phyloP scores from a whole-genome alignment of 768 basidiomycete species.

The Mycena indigotica region DNA sequence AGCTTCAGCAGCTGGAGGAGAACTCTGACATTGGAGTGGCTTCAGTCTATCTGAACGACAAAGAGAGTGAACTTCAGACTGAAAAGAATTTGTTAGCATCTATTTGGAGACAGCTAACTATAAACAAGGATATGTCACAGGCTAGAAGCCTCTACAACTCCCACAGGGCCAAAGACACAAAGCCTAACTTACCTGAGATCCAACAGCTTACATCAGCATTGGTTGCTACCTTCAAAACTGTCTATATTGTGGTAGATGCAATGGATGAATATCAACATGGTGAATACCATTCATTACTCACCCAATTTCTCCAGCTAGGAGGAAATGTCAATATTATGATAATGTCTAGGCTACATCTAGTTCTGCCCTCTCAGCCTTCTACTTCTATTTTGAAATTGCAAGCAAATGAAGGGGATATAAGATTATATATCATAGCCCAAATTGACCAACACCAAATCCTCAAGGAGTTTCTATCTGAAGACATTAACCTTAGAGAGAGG shows the following conservation, averaged over 20 bases:
- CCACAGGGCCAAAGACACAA: background rate
- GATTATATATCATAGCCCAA: background rate
- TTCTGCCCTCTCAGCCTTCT: background rate
- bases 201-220: background rate
- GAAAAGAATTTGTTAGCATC: background rate
- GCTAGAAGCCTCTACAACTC: background rate
- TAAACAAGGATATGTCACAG: background rate
- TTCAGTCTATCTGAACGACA: conserved; percentile 8
- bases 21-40: background rate
- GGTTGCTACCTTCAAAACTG: background rate
- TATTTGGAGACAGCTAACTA: conserved; percentile 3
- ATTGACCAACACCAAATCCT: background rate
- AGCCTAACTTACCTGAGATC: background rate
- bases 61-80: conserved; percentile 1
- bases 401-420: background rate
- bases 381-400: background rate
- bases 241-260: conserved; percentile 6
- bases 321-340: background rate
- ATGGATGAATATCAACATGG: no score
- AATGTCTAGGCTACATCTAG: background rate
- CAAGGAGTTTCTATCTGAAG: background rate
- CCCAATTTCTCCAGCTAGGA: background rate
- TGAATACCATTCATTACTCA: conserved; percentile 2
- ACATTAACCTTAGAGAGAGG: background rate
- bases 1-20: no score